These are phyloP conservation scores for Picea sitchensis DNA, from an alignment of 75 land plant genomes.

Conservation along the genomic window DNA sequence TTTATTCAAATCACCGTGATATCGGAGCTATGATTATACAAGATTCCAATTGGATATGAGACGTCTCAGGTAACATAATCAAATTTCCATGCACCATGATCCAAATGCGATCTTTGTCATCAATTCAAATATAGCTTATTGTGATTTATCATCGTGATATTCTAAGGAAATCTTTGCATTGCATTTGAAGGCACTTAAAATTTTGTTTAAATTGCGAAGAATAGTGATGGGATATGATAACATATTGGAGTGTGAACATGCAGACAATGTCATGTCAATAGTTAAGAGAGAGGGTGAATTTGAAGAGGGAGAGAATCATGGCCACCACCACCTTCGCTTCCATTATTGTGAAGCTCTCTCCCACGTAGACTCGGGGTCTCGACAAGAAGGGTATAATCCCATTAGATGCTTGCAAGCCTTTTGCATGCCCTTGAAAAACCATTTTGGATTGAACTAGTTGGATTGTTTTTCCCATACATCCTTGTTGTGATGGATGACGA, in stretches of 20 bases:
- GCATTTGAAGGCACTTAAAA: too few relatives aligned
- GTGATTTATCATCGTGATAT: too few relatives aligned
- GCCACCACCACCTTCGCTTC: slow-evolving; percentile 76
- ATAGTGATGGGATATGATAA: too few relatives aligned
- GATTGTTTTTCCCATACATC: slow-evolving; percentile 78
- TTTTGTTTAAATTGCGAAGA: too few relatives aligned
- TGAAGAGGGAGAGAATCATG: slow-evolving; percentile 55
- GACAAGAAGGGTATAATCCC: slow-evolving; percentile 63
- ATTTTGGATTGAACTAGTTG: slow-evolving; percentile 67
- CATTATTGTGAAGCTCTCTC: slow-evolving; percentile 71
- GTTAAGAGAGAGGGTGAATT: slow-evolving; percentile 43
- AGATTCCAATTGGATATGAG: too few relatives aligned
- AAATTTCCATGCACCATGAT: too few relatives aligned
- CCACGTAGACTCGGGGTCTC: slow-evolving; percentile 75
- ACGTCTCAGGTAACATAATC: too few relatives aligned
- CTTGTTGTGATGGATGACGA: slow-evolving; percentile 61
- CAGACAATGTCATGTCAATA: slow-evolving; percentile 68
- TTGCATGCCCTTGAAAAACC: slow-evolving; percentile 49
- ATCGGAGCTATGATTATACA: too few relatives aligned
- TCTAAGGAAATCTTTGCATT: too few relatives aligned
- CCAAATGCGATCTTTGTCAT: too few relatives aligned
- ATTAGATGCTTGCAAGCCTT: slow-evolving; percentile 32
- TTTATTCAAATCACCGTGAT: too few relatives aligned
- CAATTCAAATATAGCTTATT: too few relatives aligned
- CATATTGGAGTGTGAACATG: slow-evolving; percentile 35